These are phyloP conservation scores for Hyparrhenia diplandra DNA, from an alignment of 176 grass and related monocot genomes.

Conservation along the genomic window DNA sequence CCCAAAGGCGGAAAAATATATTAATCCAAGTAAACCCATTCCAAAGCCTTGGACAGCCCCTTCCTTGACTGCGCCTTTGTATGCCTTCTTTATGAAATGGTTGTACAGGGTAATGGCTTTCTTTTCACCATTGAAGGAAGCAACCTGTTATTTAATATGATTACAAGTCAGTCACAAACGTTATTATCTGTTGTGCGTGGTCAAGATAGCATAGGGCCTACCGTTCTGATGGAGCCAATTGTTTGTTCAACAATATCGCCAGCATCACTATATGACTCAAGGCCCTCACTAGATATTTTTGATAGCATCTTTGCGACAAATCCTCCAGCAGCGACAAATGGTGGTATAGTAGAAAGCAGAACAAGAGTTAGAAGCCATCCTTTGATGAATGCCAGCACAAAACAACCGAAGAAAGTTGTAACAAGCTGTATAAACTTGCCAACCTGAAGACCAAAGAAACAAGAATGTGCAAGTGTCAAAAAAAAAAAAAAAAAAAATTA, in stretches of 20 bases:
- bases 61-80: constrained; percentile 41
- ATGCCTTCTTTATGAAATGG: constrained; percentile 47
- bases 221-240: constrained; percentile 73
- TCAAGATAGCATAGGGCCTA: constrained; percentile 13
- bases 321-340: constrained; percentile 45
- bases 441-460: constrained; percentile 31
- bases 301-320: constrained; percentile 47
- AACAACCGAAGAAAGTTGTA: constrained; percentile 69
- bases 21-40: constrained; percentile 37
- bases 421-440: constrained; percentile 75
- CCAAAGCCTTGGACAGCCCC: constrained; percentile 45
- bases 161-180: neutral
- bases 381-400: constrained; percentile 59
- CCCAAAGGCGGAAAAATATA: constrained; percentile 47
- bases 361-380: constrained; percentile 82
- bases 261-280: constrained; percentile 53
- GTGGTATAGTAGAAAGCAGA: constrained; percentile 61
- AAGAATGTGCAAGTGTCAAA: neutral
- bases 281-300: constrained; percentile 46
- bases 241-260: constrained; percentile 64
- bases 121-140: constrained; percentile 72
- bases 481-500: neutral
- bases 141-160: constrained; percentile 45
- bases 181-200: neutral
- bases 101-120: constrained; percentile 50